Evolutionary conservation across 78 protist genomes (phyloP).

Genomic region (Anaeramoeba flamelloides): DNA sequence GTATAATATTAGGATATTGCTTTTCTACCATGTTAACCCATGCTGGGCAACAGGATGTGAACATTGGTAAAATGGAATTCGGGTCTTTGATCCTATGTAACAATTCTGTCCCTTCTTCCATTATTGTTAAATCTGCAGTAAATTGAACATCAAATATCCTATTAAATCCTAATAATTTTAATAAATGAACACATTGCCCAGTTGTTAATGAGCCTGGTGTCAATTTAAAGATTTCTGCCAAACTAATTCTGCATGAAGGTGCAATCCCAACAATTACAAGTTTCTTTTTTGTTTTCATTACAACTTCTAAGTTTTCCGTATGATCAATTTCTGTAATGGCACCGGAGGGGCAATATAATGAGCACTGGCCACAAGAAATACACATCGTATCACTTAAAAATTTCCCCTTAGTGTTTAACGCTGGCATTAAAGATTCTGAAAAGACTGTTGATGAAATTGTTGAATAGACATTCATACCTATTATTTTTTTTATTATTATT

Average conservation of each 20-base stretch:
- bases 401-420: no score
- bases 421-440: no score
- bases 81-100: not conserved
- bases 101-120: conserved; percentile 42
- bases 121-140: conserved; percentile 40
- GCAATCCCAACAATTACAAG: no score
- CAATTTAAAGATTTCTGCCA: no score
- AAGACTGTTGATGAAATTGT: no score
- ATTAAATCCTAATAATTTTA: conserved; percentile 20
- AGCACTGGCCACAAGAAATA: conserved; percentile 32
- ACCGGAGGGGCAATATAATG: conserved; percentile 24
- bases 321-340: conserved; percentile 12
- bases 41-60: conserved; percentile 45
- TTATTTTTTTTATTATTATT: no score
- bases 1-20: conserved; percentile 18
- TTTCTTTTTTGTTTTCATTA: no score
- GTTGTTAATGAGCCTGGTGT: conserved; percentile 10
- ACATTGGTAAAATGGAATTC: conserved; percentile 31
- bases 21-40: conserved; percentile 25
- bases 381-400: not conserved
- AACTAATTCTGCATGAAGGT: no score
- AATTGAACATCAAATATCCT: conserved; percentile 33
- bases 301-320: conserved; percentile 1
- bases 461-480: no score
- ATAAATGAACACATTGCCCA: conserved; percentile 11